Percentiles rank a stretch among this genome's conserved stretches.
Conservation (phyloP, 1,284 basidiomycete species). For the Stygiomarasmius scandens region DNA sequence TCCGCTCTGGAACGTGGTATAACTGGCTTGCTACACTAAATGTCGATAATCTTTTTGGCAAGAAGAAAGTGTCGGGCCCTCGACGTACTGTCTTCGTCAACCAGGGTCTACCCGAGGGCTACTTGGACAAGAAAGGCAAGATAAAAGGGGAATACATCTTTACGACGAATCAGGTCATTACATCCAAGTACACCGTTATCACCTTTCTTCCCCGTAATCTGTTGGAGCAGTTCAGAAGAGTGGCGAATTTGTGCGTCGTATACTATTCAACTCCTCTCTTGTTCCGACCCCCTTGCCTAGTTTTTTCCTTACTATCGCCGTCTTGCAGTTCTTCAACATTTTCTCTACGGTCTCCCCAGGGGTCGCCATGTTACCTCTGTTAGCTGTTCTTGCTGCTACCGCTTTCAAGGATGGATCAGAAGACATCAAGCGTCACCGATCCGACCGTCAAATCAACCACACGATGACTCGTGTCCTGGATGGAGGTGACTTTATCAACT, state of each 20-base stretch:
- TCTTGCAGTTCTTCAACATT: constrained; percentile 93
- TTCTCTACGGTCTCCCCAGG: constrained; percentile 95
- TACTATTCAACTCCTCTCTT: neutral
- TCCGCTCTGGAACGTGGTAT: constrained; percentile 8
- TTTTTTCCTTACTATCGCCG: constrained; percentile 84
- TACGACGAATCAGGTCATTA: constrained; percentile 87
- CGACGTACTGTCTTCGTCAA: constrained; percentile 81
- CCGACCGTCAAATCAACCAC: constrained; percentile 87
- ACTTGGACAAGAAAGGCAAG: constrained; percentile 72
- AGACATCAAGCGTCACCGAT: constrained; percentile 96
- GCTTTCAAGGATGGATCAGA: constrained; percentile 96
- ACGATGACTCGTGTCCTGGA: constrained; percentile 68
- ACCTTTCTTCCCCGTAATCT: constrained; percentile 89
- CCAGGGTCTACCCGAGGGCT: constrained; percentile 69
- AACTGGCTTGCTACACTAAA: constrained; percentile 40
- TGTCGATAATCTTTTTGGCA: constrained; percentile 71
- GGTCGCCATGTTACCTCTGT: constrained; percentile 88
- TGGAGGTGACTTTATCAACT: constrained; percentile 73
- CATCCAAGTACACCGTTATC: constrained; percentile 88
- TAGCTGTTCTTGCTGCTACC: constrained; percentile 87
- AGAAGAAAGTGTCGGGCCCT: constrained; percentile 53
- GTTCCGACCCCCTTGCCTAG: constrained; percentile 36
- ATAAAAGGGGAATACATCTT: constrained; percentile 68
- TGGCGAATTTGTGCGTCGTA: constrained; percentile 77
- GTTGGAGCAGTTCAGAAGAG: constrained; percentile 86